A percentile compares a stretch with the other conserved stretches of the same genome.
These are phyloP conservation scores for Trichophyton rubrum DNA, from an alignment of 2,329 filamentous ascomycete genomes.

Conservation along the genomic window DNA sequence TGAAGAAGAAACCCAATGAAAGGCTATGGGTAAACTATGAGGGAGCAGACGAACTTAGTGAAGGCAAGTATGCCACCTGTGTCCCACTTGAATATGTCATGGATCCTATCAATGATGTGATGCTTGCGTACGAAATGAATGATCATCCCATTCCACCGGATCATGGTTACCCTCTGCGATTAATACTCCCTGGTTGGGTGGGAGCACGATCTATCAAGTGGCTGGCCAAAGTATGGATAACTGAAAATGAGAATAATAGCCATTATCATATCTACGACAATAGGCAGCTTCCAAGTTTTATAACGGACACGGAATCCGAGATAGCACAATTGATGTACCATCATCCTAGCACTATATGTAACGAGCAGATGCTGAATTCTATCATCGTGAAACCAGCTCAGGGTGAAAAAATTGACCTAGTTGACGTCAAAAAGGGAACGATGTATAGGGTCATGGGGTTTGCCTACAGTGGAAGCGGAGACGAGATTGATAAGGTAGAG, in stretches of 20 bases:
- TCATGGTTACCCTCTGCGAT: slow-evolving; percentile 34
- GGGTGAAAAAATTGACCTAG: slow-evolving; percentile 33
- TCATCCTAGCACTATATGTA: slow-evolving; percentile 39
- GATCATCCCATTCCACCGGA: slow-evolving; percentile 29
- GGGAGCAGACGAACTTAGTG: slow-evolving; percentile 37
- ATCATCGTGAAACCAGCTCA: slow-evolving; percentile 37
- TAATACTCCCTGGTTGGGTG: slow-evolving; percentile 33
- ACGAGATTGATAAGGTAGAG: slow-evolving; percentile 40
- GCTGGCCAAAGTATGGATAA: slow-evolving; percentile 30
- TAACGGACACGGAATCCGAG: slow-evolving; percentile 38
- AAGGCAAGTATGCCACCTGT: slow-evolving; percentile 38
- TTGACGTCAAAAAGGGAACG: slow-evolving; percentile 26
- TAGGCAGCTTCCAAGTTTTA: slow-evolving; percentile 36
- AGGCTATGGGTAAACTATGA: slow-evolving; percentile 39
- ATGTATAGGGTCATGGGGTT: slow-evolving; percentile 36
- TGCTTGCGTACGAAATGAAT: slow-evolving; percentile 36
- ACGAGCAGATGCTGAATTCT: slow-evolving; percentile 40
- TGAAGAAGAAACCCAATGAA: slow-evolving; percentile 12
- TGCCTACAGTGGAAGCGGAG: slow-evolving; percentile 40
- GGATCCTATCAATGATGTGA: slow-evolving; percentile 37
- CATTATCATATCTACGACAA: slow-evolving; percentile 42
- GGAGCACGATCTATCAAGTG: slow-evolving; percentile 34
- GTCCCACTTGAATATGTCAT: slow-evolving; percentile 40
- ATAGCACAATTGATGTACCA: slow-evolving; percentile 37
- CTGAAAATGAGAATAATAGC: slow-evolving; percentile 30